Base-by-base conservation (phyloP, 2,329 filamentous ascomycete species). In the Colletotrichum coccodes region DNA sequence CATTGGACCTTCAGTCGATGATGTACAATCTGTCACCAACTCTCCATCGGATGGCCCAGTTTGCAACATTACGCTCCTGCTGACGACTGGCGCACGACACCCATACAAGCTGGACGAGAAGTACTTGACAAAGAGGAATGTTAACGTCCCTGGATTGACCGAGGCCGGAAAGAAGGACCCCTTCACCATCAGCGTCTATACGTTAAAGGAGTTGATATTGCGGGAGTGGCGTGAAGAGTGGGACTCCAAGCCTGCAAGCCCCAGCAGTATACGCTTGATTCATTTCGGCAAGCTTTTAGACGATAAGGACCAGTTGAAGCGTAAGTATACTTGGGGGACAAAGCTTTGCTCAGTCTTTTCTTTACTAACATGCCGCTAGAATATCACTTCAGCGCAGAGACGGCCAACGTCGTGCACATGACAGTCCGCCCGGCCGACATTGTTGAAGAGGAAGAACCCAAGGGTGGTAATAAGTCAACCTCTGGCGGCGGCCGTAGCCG, bases 221-320 rank as follows among this genome's bases (percentile, higher is more conserved):
- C 88, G 94, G 75, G 95, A 98, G 79, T 98, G 95, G 95, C 87
- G 94, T 73, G 91, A 91, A 74, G 94, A 98, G 77, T 98, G 95
- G 95, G 95, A 97, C 75, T 83, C 90, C 18, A 91, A 93, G 76
- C 95, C 95, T 1, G 90, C 92, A 30, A 96, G 93, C 76, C 95
- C 95, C 12, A 95, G 91, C 76, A 93, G 92, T 70, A 98, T 98
- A 83, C 87, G 95, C 58, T 82, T 98, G 75, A 98, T 98, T 76
- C 93, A 94, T 71, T 96, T 97, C 80, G 95, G 95, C 59, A 94
- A 95, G 77, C 84, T 98, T 79, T 83, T 98, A 73, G 94, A 97
- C 74, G 95, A 98, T 76, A 97, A 97, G 81, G 89, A 92, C 66
- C 89, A 89, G 72, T 81, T 98, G 71, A 94, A 90, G 83, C 94